Evolutionary conservation across 2,329 filamentous ascomycete genomes (phyloP), one percentile per base, ranked within the genome.

Genomic region (Fusarium dlaminii): DNA sequence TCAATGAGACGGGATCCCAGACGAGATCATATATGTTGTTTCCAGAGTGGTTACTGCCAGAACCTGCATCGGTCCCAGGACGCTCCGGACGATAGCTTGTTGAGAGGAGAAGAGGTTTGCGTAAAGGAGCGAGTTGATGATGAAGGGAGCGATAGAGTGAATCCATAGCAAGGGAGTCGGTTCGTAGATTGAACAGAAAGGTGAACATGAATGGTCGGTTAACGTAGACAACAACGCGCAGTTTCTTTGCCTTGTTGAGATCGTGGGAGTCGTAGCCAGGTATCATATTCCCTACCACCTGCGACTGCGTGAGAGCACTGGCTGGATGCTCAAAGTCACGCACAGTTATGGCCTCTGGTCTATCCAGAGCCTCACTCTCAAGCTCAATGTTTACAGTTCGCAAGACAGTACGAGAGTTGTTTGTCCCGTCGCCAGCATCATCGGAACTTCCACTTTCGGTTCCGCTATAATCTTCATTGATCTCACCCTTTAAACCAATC

Each of bases 171-270:
- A 91, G 81, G 3, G 90, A 88, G 61, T 89, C 86, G 12, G 92
- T 91, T 52, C 86, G 86, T 20, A 84, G 79, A 17, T 80, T 78
- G 80, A 96, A 96, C 8, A 96, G 84, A 69, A 96, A 92, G 3
- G 91, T 89, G 80, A 93, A 95, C 54, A 96, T 88, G 81, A 96
- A 96, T 0, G 94, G 94, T 30, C 88, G 89, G 80, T 91, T 90
- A 51, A 92, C 88, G 78, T 95, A 95, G 56, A 95, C 88, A 12
- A 95, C 88, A 3, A 94, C 91, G 2, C 91, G 89, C 46, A 95
- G 81, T 75, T 87, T 89, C 66, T 86, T 85, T 5, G 85, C 83
- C 77, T 88, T 89, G 78, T 87, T 89, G 65, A 84, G 82, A 72
- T 90, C 87, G 73, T 88, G 88, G 5, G 79, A 79, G 58, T 78